These are phyloP conservation scores for Penstemon barbatus DNA, from an alignment of 257 asterid species.

Conservation along the genomic window DNA sequence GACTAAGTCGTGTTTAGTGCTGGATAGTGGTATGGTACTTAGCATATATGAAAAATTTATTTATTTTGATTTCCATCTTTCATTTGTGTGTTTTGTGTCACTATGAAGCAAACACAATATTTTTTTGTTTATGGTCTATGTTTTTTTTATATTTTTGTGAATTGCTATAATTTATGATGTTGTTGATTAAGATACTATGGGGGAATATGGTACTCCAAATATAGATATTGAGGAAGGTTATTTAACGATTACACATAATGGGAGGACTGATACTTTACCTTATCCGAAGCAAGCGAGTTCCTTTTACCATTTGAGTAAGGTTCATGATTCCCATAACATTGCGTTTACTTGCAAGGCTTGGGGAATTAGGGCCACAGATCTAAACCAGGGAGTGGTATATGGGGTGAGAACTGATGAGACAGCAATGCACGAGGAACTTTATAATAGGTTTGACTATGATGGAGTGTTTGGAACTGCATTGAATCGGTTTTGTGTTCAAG, in stretches of 20 bases:
- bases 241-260: constrained; percentile 81
- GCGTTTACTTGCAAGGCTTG: constrained; percentile 95
- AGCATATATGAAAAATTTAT: not conserved
- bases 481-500: constrained; percentile 96
- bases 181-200: constrained; percentile 66
- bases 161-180: constrained; percentile 1
- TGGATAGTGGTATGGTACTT: not conserved
- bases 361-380: constrained; percentile 94
- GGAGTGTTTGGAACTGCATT: constrained; percentile 91
- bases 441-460: constrained; percentile 83
- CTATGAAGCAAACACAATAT: constrained; percentile 9
- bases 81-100: not conserved
- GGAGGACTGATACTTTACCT: constrained; percentile 90
- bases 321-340: constrained; percentile 90
- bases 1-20: not conserved
- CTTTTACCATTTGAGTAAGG: constrained; percentile 91
- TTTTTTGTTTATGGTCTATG: not conserved
- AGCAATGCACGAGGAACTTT: constrained; percentile 82
- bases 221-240: constrained; percentile 97
- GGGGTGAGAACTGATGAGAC: constrained; percentile 89
- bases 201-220: constrained; percentile 97
- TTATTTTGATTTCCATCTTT: not conserved
- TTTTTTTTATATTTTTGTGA: not conserved
- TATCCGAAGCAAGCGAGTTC: constrained; percentile 96
- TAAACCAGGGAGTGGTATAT: constrained; percentile 95